Evolutionary conservation across 345 rosid genomes (phyloP), one percentile per base, ranked within the genome.

Genomic region (Psidium guajava): DNA sequence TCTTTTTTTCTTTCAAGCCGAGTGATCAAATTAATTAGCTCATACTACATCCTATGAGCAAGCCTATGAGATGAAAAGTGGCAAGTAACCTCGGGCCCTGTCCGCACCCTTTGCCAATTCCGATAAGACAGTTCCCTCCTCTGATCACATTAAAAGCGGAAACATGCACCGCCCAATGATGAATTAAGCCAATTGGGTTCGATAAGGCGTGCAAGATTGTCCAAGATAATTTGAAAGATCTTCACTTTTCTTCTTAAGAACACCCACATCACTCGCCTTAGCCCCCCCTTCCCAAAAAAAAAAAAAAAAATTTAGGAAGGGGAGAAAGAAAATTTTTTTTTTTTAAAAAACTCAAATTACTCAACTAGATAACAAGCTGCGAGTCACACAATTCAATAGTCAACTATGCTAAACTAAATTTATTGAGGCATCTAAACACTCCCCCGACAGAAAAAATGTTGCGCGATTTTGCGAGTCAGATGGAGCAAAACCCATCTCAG

Each of bases 361-460:
- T 64, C 42, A 64, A 32, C 42, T 64, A 64, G 44, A 64, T 64
- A 8, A 64, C 24, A 64, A 32, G 24, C 44, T 8, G 6, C 18
- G 1, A 3, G 6, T 15, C 3, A 7, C 5, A 64, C 32, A 64
- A 64, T 28, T 15, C 42, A 28, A 16, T 28, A 1, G 5, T 64
- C 32, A 15, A 64, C 42, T 28, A 61, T 6, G 14, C 21, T 15
- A 28, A 61, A 61, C 5, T 61, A 61, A 8, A 27, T 61, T 36
- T 8, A 69, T 36, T 12, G 4, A 18, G 24, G 47, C 77, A 2
- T 69, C 9, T 69, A 9, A 69, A 69, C 47, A 9, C 25, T 1
- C 11, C 0, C 3, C 11, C 0, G 5, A 5, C 5, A 20, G 5
- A 20, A 18, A 18, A 36, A 6, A 69, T 4, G 47, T 4, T 13